Base-by-base conservation (phyloP, 768 basidiomycete species). In the Rhizopogon vinicolor region DNA sequence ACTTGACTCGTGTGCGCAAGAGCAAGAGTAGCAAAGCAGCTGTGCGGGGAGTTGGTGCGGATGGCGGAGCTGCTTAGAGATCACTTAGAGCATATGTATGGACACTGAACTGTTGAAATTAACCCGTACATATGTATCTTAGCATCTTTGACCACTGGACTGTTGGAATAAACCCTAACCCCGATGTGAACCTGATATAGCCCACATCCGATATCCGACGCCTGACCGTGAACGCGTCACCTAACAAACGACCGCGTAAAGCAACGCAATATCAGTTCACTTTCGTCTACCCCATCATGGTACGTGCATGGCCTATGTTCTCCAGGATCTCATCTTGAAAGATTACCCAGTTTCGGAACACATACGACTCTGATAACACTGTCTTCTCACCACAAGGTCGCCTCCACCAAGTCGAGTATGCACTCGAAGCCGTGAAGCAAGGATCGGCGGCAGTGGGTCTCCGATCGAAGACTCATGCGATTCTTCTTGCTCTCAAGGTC, bases 371-470 rank as follows among this genome's bases (percentile, higher is more conserved):
- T 44, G 96, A 98, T 75, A 98, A 97, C 75, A 98, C 94, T 42
- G 94, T 94, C 62, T 93, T 94, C 78, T 93, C 89, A 4, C 96
- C 95, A 0, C 96, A 97, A 78, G 94, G 96, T 56, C 88, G 96
- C 41, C 80, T 98, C 51, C 96, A 98, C 72, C 93, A 97, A 70
- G 94, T 97, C 63, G 95, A 97, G 74, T 97, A 99, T 82, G 95
- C 97, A 1, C 85, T 98, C 52, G 97, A 99, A 74, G 97, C 97
- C 56, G 96, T 99, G 62, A 99, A 99, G 80, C 97, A 98, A 69
- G 97, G 97, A 59, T 98, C 95, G 57, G 97, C 97, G n/a, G 95
- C 93, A 41, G 95, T 99, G 44, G 97, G 97, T 51, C 71, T 99
- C 65, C 83, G 94, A 62, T 96, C 93, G 53, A 93, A 95, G 76